Evolutionary conservation across 768 basidiomycete genomes (phyloP), one percentile per base, ranked within the genome.

Genomic region (Hygrophorus pudorinus): DNA sequence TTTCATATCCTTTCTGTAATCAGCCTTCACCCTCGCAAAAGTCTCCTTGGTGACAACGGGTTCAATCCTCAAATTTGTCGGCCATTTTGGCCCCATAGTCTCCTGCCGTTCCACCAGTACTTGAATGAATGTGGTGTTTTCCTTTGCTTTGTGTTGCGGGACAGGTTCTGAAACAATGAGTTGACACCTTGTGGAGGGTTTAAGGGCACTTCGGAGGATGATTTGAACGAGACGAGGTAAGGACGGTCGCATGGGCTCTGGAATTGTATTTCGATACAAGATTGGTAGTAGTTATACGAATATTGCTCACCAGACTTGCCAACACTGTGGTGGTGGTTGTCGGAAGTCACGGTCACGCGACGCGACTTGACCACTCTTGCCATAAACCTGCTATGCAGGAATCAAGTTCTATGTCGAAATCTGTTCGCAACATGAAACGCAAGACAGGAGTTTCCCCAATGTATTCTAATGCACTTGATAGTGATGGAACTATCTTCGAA

Each of bases 31-130:
- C 32, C 52, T 56, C 42, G 60, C 63, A 39, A 68, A 66, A 13
- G 52, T 59, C 31, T 61, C 58, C 51, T 63, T 69, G 56, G 65
- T 70, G 21, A 71, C 53, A 37, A 65, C 61, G 9, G 64, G 67
- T 49, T 73, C 71, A 33, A 73, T 59, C 24, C 70, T 62, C 40
- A 73, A 61, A 53, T 73, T 73, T n/a, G 50, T 43, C 5, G 71
- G 71, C 70, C 70, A 73, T 0, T 46, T 38, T 3, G 57, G 50
- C 6, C 65, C 67, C 21, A 65, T 60, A 13, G 51, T 47, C 36
- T 60, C 55, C 45, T 61, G 63, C 37, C 62, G 61, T 49, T 60
- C 50, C 47, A 61, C 51, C 10, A 73, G 60, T 5, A 60, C 41
- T 34, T 67, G 63, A 17, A 71, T 62, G 10, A 68, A 50, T 24